These are phyloP conservation scores for Colletotrichum euphorbiae DNA, from an alignment of 2,329 filamentous ascomycete genomes.

Conservation along the genomic window DNA sequence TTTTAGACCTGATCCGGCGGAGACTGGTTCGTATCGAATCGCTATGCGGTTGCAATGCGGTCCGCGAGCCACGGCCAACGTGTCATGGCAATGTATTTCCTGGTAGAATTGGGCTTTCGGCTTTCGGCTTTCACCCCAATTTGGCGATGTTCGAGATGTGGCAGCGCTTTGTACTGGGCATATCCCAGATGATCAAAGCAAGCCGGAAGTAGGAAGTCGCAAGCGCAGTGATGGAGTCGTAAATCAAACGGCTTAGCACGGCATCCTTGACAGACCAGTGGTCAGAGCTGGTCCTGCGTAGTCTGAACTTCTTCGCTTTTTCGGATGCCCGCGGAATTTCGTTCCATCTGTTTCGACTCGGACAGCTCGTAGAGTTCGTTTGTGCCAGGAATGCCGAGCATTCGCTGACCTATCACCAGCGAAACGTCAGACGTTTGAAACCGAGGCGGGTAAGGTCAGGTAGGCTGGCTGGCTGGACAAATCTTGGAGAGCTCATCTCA, in stretches of 20 bases:
- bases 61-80: neutral
- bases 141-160: neutral
- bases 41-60: neutral
- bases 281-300: neutral
- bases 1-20: too few species aligned
- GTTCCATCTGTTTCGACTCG: conserved; percentile 14
- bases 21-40: too few species aligned
- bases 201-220: neutral
- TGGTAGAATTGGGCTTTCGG: neutral
- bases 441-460: conserved; percentile 3
- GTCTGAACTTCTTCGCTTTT: neutral
- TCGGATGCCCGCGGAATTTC: conserved; percentile 25
- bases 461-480: neutral
- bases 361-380: conserved; percentile 6
- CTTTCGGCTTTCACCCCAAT: conserved; percentile 9
- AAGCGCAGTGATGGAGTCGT: too few species aligned
- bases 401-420: neutral
- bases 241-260: too few species aligned
- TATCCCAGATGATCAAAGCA: neutral
- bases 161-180: neutral
- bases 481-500: conserved; percentile 8
- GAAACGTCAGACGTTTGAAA: conserved; percentile 40
- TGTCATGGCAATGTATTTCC: neutral
- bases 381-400: conserved; percentile 13
- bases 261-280: too few species aligned